These are phyloP conservation scores for Fagus sylvatica DNA, from an alignment of 306 rosid species.

Conservation along the genomic window DNA sequence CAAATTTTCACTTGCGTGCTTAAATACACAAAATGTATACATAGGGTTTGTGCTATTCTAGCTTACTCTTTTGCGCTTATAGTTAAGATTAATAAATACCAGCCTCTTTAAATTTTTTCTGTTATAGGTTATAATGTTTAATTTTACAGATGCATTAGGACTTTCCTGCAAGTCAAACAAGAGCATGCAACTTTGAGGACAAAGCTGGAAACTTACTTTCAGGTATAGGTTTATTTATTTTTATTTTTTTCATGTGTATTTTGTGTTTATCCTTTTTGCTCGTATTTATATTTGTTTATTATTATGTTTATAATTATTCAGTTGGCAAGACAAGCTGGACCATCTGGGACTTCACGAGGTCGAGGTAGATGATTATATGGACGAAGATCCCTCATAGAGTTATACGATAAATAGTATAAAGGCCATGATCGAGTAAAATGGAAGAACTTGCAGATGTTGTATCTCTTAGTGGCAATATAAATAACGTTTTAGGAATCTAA, in stretches of 20 bases:
- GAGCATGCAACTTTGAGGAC: slow-evolving; percentile 60
- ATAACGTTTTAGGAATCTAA: background rate
- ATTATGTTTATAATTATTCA: background rate
- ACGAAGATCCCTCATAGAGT: background rate
- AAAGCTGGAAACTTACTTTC: slow-evolving; percentile 65
- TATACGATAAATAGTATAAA: background rate
- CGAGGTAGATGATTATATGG: background rate
- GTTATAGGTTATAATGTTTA: background rate
- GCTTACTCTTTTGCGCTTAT: no score
- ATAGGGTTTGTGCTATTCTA: background rate
- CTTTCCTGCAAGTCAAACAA: slow-evolving; percentile 59
- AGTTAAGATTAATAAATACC: no score
- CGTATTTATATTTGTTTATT: background rate
- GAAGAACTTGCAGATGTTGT: background rate
- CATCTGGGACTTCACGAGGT: background rate
- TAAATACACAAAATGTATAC: background rate
- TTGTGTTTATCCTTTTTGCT: background rate
- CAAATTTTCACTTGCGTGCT: background rate
- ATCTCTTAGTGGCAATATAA: background rate
- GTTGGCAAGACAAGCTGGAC: slow-evolving; percentile 52
- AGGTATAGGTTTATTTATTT: slow-evolving; percentile 38
- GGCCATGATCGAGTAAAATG: background rate
- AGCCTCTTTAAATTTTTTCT: no score
- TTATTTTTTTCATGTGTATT: background rate
- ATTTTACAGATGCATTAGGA: slow-evolving; percentile 56